A percentile compares a stretch with the other conserved stretches of the same genome.
Evolutionary conservation across 495 filamentous ascomycete species (phyloP).

Genomic region (Amphirosellinia nigrospora): DNA sequence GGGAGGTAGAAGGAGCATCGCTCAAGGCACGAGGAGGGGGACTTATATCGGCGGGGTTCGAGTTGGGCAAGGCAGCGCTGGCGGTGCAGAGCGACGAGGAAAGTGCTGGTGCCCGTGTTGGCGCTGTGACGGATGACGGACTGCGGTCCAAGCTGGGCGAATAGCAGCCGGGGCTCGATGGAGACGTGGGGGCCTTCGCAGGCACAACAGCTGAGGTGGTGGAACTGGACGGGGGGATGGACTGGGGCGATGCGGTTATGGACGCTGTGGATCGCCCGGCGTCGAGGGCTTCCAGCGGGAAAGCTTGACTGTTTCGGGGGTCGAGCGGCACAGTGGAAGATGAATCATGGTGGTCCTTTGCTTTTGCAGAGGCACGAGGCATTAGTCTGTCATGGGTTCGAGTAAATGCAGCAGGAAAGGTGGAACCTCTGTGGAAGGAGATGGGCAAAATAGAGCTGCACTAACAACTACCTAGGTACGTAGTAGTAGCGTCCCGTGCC

Average conservation of each 20-base stretch:
- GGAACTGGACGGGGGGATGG: conserved; percentile 16
- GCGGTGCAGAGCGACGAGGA: background rate
- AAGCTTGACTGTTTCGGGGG: conserved; percentile 13
- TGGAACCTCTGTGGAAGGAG: background rate
- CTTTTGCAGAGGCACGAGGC: conserved; percentile 23
- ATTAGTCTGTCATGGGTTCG: conserved; percentile 22
- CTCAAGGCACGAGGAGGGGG: conserved; percentile 33
- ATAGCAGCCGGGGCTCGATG: conserved; percentile 11
- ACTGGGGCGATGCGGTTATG: background rate
- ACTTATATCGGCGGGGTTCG: conserved; percentile 23
- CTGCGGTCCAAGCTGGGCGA: conserved; percentile 9
- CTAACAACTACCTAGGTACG: background rate
- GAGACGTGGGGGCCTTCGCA: conserved; percentile 17
- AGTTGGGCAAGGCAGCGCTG: background rate
- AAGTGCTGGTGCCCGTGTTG: background rate
- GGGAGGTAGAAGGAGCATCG: conserved; percentile 33
- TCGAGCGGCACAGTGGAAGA: conserved; percentile 15
- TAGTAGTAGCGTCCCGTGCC: background rate
- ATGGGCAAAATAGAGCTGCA: background rate
- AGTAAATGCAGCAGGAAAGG: conserved; percentile 6
- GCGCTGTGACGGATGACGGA: conserved; percentile 5
- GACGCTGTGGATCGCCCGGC: background rate
- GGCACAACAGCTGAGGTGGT: conserved; percentile 22
- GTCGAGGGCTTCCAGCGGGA: conserved; percentile 21
- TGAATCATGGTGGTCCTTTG: conserved; percentile 8